Conservation (phyloP, 257 asterid genomes). For the Solanum bulbocastanum region DNA sequence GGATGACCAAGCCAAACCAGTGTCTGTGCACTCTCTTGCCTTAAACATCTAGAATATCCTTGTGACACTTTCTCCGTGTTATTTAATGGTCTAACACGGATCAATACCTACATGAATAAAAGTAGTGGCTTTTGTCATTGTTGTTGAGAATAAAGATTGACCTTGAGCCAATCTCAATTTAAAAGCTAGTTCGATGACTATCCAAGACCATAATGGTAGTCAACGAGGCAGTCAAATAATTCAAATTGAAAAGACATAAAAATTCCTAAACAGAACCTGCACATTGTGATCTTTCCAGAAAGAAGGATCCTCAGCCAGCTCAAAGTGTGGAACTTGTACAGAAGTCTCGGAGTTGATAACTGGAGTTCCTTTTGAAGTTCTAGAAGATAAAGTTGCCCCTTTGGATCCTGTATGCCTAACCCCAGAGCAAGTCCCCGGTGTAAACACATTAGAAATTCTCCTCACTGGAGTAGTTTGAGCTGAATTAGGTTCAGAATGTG, state of each 20-base stretch:
- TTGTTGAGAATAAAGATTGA: neutral
- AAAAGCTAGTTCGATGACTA: neutral
- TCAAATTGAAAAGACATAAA: neutral
- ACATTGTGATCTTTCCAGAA: slow-evolving; percentile 84
- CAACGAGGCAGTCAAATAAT: neutral
- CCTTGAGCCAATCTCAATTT: neutral
- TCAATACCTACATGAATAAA: slow-evolving; percentile 40
- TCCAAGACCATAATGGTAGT: neutral
- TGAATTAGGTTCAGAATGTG: slow-evolving; percentile 40
- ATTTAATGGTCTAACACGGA: slow-evolving; percentile 70
- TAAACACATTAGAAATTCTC: slow-evolving; percentile 23
- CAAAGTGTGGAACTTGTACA: slow-evolving; percentile 43
- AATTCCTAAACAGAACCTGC: slow-evolving; percentile 38
- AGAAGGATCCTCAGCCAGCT: slow-evolving; percentile 44
- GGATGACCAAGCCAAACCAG: slow-evolving; percentile 69
- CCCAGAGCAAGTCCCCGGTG: slow-evolving; percentile 11
- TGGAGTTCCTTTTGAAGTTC: slow-evolving; percentile 29
- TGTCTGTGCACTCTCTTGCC: slow-evolving; percentile 61
- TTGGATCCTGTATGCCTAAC: slow-evolving; percentile 21
- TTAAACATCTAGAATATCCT: slow-evolving; percentile 64
- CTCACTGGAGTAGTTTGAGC: slow-evolving; percentile 44
- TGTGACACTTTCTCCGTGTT: slow-evolving; percentile 47
- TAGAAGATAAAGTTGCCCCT: slow-evolving; percentile 16
- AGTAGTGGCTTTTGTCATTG: neutral
- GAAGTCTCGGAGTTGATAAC: slow-evolving; percentile 12